Percentiles rank a stretch among this genome's conserved stretches.
These are phyloP conservation scores for Stylonectria norvegica DNA, from an alignment of 2,329 filamentous ascomycete species.

Conservation along the genomic window DNA sequence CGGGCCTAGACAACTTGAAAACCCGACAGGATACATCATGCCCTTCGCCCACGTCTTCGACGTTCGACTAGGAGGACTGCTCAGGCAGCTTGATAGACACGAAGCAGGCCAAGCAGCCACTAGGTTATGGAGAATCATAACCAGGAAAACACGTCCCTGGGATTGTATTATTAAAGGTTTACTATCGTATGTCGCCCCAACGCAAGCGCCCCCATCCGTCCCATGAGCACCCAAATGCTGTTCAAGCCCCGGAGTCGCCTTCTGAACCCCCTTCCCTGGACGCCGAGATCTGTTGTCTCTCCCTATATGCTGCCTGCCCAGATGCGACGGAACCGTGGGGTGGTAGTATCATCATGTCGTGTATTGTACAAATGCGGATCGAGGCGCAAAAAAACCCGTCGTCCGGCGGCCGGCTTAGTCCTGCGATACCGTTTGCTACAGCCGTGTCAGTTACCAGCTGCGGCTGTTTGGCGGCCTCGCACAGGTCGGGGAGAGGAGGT, in stretches of 20 bases:
- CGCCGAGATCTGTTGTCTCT: constrained; percentile 19
- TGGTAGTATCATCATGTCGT: constrained; percentile 30
- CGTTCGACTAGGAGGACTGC: too few relatives aligned
- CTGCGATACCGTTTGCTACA: constrained; percentile 37
- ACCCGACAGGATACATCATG: too few relatives aligned
- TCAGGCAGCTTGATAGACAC: too few relatives aligned
- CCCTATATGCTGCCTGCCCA: constrained; percentile 25
- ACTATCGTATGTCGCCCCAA: constrained; percentile 19
- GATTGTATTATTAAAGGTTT: constrained; percentile 26
- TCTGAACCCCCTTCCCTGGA: constrained; percentile 15
- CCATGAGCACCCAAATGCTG: constrained; percentile 10
- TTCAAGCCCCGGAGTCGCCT: constrained; percentile 4
- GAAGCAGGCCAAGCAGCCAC: neutral
- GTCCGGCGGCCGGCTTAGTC: constrained; percentile 23
- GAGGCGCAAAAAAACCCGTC: constrained; percentile 15
- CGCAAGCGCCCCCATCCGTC: constrained; percentile 6
- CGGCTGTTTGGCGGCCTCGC: neutral
- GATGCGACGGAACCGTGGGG: constrained; percentile 26
- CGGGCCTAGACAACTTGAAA: too few relatives aligned
- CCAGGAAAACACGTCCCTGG: constrained; percentile 20
- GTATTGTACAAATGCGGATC: constrained; percentile 31
- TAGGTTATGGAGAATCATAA: constrained; percentile 20
- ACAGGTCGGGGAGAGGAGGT: neutral
- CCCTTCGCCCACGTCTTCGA: too few relatives aligned
- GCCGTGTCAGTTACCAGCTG: constrained; percentile 6